Percentiles rank a stretch among this genome's conserved stretches.
Evolutionary conservation across 805 yeast species (phyloP).

Genomic region (Metschnikowia borealis): DNA sequence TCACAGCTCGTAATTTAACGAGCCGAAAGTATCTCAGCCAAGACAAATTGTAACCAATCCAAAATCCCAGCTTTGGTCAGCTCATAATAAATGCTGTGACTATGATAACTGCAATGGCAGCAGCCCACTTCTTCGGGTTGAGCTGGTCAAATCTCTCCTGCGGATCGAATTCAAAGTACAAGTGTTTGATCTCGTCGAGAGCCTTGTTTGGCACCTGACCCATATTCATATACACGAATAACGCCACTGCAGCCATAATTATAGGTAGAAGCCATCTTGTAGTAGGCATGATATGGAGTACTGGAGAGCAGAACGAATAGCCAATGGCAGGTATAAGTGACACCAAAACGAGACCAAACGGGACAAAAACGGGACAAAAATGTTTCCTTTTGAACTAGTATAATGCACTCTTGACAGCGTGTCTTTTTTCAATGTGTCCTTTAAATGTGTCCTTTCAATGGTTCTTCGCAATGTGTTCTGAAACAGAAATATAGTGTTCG

Average conservation of each 20-base stretch:
- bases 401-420: too few species aligned
- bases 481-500: too few species aligned
- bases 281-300: neutral
- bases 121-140: slow-evolving; percentile 10
- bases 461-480: too few species aligned
- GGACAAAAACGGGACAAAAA: too few species aligned
- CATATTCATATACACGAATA: neutral
- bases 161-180: slow-evolving; percentile 14
- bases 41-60: neutral
- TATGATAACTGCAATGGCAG: slow-evolving; percentile 5
- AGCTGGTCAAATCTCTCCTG: slow-evolving; percentile 13
- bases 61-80: neutral
- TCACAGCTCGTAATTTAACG: too few species aligned
- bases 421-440: too few species aligned
- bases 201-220: neutral
- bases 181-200: neutral
- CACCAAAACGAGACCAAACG: too few species aligned
- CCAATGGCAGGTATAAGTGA: too few species aligned
- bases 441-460: too few species aligned
- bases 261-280: neutral
- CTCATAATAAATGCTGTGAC: slow-evolving; percentile 8
- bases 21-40: too few species aligned
- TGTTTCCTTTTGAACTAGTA: too few species aligned
- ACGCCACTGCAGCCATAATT: neutral
- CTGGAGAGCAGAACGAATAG: neutral